A percentile compares a stretch with the other conserved stretches of the same genome.
These are phyloP conservation scores for Buxus sempervirens DNA, from an alignment of 164 flowering plant species.

Conservation along the genomic window DNA sequence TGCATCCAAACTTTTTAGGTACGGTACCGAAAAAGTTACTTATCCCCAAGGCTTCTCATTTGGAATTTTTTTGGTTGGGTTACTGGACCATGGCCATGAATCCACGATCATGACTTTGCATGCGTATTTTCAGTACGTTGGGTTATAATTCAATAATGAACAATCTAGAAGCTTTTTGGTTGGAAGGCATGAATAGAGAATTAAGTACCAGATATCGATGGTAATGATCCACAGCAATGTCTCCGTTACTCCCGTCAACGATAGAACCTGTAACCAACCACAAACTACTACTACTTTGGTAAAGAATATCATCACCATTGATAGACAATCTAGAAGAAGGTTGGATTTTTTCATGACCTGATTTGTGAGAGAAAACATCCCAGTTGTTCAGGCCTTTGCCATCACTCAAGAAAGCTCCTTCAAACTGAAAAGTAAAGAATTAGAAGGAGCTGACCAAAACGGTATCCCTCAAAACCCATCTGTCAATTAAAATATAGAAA, in stretches of 20 bases:
- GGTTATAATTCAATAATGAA: too few relatives aligned
- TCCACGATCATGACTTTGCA: too few relatives aligned
- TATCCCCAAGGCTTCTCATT: too few relatives aligned
- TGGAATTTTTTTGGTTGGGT: too few relatives aligned
- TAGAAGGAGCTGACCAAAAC: not conserved
- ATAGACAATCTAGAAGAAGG: not conserved
- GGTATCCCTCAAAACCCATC: not conserved
- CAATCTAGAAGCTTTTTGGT: too few relatives aligned
- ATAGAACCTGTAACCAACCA: slow-evolving; percentile 30
- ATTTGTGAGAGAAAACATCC: slow-evolving; percentile 46
- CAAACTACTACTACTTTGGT: not conserved
- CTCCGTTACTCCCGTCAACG: slow-evolving; percentile 51
- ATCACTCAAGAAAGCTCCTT: slow-evolving; percentile 55
- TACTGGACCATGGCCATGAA: too few relatives aligned
- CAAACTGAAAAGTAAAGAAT: slow-evolving; percentile 30
- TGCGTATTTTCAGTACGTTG: too few relatives aligned
- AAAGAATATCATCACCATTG: not conserved
- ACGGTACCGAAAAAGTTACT: too few relatives aligned
- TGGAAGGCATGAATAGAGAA: too few relatives aligned
- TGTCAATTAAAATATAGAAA: not conserved
- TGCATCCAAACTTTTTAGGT: too few relatives aligned
- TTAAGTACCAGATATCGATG: slow-evolving; percentile 42
- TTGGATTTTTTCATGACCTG: slow-evolving; percentile 20
- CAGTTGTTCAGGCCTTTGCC: slow-evolving; percentile 59
- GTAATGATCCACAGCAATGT: slow-evolving; percentile 55